A percentile compares a stretch with the other conserved stretches of the same genome.
Conservation (phyloP, 192 early-diverging fungal genomes). For the Coemansia sp. region DNA sequence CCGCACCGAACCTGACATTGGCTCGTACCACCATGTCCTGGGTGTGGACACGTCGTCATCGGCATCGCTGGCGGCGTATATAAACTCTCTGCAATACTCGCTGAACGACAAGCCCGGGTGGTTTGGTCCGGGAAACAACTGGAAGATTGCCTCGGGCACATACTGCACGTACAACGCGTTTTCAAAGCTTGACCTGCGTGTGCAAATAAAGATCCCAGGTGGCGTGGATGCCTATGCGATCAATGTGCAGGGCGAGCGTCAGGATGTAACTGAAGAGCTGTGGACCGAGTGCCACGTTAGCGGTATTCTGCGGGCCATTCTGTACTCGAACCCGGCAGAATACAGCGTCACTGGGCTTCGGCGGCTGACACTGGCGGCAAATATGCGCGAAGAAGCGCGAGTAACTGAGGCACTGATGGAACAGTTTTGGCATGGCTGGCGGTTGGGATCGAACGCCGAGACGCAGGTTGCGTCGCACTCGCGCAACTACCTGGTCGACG, state of each 20-base stretch:
- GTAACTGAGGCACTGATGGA: constrained; percentile 81
- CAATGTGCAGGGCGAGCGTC: constrained; percentile 83
- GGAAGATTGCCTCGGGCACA: constrained; percentile 69
- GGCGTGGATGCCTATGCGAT: constrained; percentile 93
- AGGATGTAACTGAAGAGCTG: constrained; percentile 68
- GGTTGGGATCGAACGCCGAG: constrained; percentile 88
- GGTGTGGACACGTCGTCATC: constrained; percentile 88
- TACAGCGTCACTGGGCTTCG: constrained; percentile 85
- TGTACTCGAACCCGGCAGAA: constrained; percentile 85
- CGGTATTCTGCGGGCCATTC: constrained; percentile 81
- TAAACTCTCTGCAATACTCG: constrained; percentile 90
- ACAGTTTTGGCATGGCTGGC: constrained; percentile 92
- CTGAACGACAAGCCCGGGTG: constrained; percentile 42
- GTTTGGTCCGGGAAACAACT: constrained; percentile 48
- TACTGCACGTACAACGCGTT: constrained; percentile 98
- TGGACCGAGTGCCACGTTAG: constrained; percentile 93
- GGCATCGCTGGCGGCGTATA: constrained; percentile 93
- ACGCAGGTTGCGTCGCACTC: constrained; percentile 90
- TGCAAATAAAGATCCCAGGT: constrained; percentile 98
- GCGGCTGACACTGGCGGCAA: constrained; percentile 84
- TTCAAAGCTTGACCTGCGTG: constrained; percentile 92
- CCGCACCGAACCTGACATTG: constrained; percentile 57
- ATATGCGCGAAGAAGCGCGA: constrained; percentile 64
- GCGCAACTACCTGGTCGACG: constrained; percentile 86
- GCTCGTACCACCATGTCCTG: constrained; percentile 75